Conservation (phyloP, 306 rosid species). For the Cyclanthera cordifolia region DNA sequence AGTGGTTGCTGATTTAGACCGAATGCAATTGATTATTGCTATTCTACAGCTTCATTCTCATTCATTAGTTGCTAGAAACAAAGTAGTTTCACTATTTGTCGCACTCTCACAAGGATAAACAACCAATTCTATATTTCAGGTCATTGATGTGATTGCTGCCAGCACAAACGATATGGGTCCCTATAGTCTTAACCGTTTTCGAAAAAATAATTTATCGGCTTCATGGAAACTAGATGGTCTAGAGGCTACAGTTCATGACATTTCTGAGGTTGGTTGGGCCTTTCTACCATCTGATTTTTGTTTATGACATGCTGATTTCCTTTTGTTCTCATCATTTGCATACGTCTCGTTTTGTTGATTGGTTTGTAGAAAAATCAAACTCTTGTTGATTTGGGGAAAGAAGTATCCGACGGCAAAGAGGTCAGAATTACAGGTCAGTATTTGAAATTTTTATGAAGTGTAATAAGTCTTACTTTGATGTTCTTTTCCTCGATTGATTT, state of each 20-base stretch:
- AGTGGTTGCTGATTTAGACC: constrained; percentile 22
- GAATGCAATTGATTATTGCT: not conserved
- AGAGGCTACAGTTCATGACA: constrained; percentile 25
- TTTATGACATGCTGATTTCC: too few species aligned
- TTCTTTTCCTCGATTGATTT: constrained; percentile 16
- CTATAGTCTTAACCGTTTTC: constrained; percentile 62
- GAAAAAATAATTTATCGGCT: constrained; percentile 61
- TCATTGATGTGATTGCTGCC: constrained; percentile 61
- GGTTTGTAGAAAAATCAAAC: constrained; percentile 29
- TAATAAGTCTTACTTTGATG: constrained; percentile 2
- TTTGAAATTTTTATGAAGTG: not conserved
- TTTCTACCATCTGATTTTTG: not conserved
- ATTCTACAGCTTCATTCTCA: not conserved
- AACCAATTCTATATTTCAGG: constrained; percentile 34
- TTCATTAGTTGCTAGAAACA: not conserved
- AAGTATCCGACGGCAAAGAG: constrained; percentile 27
- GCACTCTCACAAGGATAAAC: not conserved
- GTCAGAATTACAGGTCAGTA: constrained; percentile 38
- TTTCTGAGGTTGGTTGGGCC: constrained; percentile 44
- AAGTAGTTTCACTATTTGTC: not conserved
- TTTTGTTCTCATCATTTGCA: not conserved
- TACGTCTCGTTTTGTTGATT: not conserved
- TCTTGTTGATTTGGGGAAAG: constrained; percentile 35
- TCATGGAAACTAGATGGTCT: constrained; percentile 55
- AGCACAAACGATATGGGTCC: constrained; percentile 76